phyloP scores from a whole-genome alignment of 2,329 filamentous ascomycete species.

The Coniochaeta sp. region DNA sequence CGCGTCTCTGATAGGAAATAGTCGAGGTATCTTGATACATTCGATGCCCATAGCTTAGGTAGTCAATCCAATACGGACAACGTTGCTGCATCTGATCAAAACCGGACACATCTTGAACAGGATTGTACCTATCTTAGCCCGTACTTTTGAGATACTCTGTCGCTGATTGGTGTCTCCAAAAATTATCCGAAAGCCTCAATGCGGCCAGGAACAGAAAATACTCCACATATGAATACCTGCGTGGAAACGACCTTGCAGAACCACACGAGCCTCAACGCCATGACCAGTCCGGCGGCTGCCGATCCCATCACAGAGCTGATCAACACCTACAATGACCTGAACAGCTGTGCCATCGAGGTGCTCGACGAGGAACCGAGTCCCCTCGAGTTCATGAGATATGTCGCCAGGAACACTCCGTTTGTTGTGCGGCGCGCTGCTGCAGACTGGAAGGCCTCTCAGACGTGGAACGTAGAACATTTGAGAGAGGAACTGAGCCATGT shows the following conservation, averaged over 20 bases:
- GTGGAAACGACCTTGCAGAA: too few relatives aligned
- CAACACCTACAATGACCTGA: conserved; percentile 66
- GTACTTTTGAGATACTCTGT: neutral
- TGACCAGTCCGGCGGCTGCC: neutral
- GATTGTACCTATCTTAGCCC: neutral
- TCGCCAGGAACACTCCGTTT: conserved; percentile 68
- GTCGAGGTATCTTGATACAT: too few relatives aligned
- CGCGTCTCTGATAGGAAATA: too few relatives aligned
- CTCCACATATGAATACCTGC: neutral
- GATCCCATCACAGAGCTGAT: conserved; percentile 51
- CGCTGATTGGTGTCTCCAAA: conserved; percentile 1
- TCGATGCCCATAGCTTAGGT: too few relatives aligned
- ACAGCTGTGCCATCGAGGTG: conserved; percentile 51
- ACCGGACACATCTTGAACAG: too few relatives aligned
- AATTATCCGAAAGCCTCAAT: neutral
- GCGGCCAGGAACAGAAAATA: neutral
- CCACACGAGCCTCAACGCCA: neutral
- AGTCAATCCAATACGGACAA: too few relatives aligned
- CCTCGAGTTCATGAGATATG: conserved; percentile 73
- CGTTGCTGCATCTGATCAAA: neutral
- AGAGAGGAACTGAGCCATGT: conserved; percentile 43
- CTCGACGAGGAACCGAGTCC: conserved; percentile 60
- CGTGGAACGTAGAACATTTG: conserved; percentile 59
- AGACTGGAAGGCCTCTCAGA: conserved; percentile 54
- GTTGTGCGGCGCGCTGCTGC: conserved; percentile 57